Evolutionary conservation across 1,284 basidiomycete species (phyloP).

Genomic region (Tilletia horrida): DNA sequence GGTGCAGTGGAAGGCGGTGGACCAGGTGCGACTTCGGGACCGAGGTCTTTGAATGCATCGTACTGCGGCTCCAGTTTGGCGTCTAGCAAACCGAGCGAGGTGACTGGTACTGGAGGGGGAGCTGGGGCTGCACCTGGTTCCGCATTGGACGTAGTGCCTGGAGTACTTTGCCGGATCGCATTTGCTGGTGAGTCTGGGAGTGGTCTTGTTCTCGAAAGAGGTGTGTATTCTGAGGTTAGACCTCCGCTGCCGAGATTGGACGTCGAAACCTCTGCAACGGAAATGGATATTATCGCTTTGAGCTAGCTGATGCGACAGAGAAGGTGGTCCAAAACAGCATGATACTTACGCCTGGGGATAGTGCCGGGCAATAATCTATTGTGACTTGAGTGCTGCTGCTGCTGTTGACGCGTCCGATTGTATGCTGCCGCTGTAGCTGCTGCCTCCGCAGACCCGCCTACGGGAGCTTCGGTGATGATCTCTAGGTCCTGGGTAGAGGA

Average conservation of each 20-base stretch:
- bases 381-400: too few species aligned
- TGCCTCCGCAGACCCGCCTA: constrained; percentile 34
- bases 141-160: constrained; percentile 22
- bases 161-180: constrained; percentile 19
- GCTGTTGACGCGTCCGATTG: constrained; percentile 20
- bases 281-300: constrained; percentile 1
- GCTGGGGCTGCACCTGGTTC: constrained; percentile 17
- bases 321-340: neutral
- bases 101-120: constrained; percentile 12
- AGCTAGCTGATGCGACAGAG: neutral
- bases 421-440: constrained; percentile 34
- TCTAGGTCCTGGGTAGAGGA: constrained; percentile 45
- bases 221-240: constrained; percentile 83
- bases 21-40: constrained; percentile 28
- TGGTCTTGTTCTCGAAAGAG: constrained; percentile 67
- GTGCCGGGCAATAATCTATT: constrained; percentile 9
- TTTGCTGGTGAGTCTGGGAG: constrained; percentile 26
- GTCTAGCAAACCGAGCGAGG: constrained; percentile 4
- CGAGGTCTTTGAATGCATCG: neutral
- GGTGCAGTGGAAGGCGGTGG: constrained; percentile 49
- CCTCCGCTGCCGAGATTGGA: constrained; percentile 54
- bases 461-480: constrained; percentile 54
- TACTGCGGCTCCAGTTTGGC: constrained; percentile 15
- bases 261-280: constrained; percentile 59
- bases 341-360: constrained; percentile 32